These are phyloP conservation scores for Penicillium herquei DNA, from an alignment of 495 filamentous ascomycete genomes.

Conservation along the genomic window DNA sequence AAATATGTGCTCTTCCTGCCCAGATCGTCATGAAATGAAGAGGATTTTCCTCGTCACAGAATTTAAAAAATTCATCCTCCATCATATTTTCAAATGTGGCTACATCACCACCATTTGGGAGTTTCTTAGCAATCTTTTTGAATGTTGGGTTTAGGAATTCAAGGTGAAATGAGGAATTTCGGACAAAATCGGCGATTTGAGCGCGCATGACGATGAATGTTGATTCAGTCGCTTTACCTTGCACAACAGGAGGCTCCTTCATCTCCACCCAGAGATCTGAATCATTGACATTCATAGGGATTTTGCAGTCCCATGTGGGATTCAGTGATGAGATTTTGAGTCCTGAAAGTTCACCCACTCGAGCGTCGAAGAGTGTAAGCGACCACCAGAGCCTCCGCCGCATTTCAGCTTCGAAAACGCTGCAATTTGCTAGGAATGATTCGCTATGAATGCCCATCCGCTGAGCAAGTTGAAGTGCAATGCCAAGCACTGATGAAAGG, in stretches of 20 bases:
- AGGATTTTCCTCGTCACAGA: slow-evolving; percentile 35
- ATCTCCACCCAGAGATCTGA: slow-evolving; percentile 52
- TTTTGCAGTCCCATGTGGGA: slow-evolving; percentile 56
- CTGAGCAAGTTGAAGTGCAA: slow-evolving; percentile 54
- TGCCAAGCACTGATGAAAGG: slow-evolving; percentile 51
- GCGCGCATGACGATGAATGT: slow-evolving; percentile 51
- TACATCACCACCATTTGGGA: slow-evolving; percentile 23
- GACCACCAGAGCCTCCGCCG: slow-evolving; percentile 62
- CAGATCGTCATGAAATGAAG: slow-evolving; percentile 49
- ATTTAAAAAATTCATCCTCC: slow-evolving; percentile 46
- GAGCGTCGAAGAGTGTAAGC: slow-evolving; percentile 49
- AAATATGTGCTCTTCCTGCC: slow-evolving; percentile 41
- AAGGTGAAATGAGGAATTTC: slow-evolving; percentile 46
- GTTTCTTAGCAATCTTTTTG: slow-evolving; percentile 34
- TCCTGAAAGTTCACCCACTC: slow-evolving; percentile 46
- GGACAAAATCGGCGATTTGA: slow-evolving; percentile 48
- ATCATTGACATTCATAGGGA: slow-evolving; percentile 57
- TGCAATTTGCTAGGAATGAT: slow-evolving; percentile 25
- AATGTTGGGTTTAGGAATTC: slow-evolving; percentile 49
- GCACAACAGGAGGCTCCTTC: slow-evolving; percentile 36
- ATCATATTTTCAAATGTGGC: slow-evolving; percentile 40
- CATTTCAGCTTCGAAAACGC: slow-evolving; percentile 54
- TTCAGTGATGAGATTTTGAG: slow-evolving; percentile 33
- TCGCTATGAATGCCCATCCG: slow-evolving; percentile 55
- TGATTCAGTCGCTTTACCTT: slow-evolving; percentile 44